Percentiles rank a stretch among this genome's conserved stretches.
phyloP scores from a whole-genome alignment of 23 red algal genomes.

The Porphyridium purpureum region DNA sequence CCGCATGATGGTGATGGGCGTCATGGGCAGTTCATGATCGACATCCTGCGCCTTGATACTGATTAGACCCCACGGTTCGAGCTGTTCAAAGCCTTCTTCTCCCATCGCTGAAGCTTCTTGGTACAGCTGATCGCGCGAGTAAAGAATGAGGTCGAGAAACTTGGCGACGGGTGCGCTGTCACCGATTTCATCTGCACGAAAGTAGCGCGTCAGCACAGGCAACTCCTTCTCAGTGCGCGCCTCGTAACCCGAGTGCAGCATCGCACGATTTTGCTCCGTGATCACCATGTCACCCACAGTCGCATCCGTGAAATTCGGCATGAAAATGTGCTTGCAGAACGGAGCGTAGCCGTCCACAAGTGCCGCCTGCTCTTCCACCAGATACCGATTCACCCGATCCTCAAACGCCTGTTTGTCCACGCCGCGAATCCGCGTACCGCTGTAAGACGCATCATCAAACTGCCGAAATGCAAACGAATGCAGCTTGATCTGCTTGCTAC shows the following conservation, averaged over 20 bases:
- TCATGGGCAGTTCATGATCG: conserved; percentile 74
- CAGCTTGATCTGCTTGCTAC: conserved; percentile 13
- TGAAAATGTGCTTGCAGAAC: conserved; percentile 90
- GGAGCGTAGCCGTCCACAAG: conserved; percentile 81
- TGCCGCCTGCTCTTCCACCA: conserved; percentile 20
- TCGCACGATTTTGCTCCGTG: conserved; percentile 38
- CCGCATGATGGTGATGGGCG: conserved; percentile 93
- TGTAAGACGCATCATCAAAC: conserved; percentile 50
- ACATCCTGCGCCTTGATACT: conserved; percentile 82
- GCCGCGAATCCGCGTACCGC: conserved; percentile 56
- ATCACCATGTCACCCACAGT: conserved; percentile 27
- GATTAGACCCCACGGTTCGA: conserved; percentile 71
- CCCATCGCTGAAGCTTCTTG: conserved; percentile 8
- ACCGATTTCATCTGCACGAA: conserved; percentile 15
- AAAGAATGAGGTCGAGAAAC: conserved; percentile 81
- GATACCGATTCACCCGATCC: conserved; percentile 18
- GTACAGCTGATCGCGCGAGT: conserved; percentile 15
- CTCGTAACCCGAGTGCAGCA: conserved; percentile 53
- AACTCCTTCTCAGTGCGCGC: conserved; percentile 58
- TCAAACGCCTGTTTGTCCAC: conserved; percentile 28
- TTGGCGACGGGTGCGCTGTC: conserved; percentile 8
- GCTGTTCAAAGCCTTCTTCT: not conserved
- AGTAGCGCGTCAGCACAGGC: conserved; percentile 72
- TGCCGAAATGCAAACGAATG: conserved; percentile 57
- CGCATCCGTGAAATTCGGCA: conserved; percentile 24